Conservation (phyloP, 768 basidiomycete species). For the Tylopilus sp. region DNA sequence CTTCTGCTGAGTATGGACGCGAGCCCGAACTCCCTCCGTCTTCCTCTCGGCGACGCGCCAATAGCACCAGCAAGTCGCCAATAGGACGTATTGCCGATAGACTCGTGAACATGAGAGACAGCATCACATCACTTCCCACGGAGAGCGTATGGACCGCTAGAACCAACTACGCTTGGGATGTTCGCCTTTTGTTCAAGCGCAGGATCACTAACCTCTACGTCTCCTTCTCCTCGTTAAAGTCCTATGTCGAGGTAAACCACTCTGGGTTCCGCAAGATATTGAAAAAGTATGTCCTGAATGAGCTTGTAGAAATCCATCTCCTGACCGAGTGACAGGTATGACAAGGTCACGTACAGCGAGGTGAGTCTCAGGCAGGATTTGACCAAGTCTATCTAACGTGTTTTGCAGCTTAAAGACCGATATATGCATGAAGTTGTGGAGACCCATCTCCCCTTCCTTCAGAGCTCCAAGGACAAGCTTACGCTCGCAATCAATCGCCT, state of each 20-base stretch:
- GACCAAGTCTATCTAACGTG: not conserved
- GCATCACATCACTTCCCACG: conserved; percentile 40
- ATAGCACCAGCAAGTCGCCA: conserved; percentile 32
- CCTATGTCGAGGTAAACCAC: conserved; percentile 89
- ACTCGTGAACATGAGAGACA: conserved; percentile 50
- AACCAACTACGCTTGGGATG: conserved; percentile 80
- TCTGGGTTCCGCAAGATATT: conserved; percentile 93
- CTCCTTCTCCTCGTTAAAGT: conserved; percentile 67
- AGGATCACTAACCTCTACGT: conserved; percentile 82
- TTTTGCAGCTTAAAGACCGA: conserved; percentile 61
- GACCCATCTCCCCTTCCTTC: conserved; percentile 62
- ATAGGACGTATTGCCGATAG: conserved; percentile 43
- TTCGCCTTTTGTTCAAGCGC: conserved; percentile 84
- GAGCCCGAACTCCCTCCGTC: conserved; percentile 30
- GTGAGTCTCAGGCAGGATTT: conserved; percentile 26
- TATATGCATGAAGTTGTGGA: conserved; percentile 77
- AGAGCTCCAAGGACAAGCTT: conserved; percentile 57
- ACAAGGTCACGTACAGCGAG: conserved; percentile 84
- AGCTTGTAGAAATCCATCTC: not conserved
- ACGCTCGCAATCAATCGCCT: conserved; percentile 56
- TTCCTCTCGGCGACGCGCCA: conserved; percentile 21
- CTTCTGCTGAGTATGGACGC: conserved; percentile 42
- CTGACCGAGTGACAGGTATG: conserved; percentile 58
- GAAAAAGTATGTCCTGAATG: conserved; percentile 69
- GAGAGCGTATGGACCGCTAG: conserved; percentile 74